Conservation (phyloP, 257 asterid species). For the Nemophila menziesii region DNA sequence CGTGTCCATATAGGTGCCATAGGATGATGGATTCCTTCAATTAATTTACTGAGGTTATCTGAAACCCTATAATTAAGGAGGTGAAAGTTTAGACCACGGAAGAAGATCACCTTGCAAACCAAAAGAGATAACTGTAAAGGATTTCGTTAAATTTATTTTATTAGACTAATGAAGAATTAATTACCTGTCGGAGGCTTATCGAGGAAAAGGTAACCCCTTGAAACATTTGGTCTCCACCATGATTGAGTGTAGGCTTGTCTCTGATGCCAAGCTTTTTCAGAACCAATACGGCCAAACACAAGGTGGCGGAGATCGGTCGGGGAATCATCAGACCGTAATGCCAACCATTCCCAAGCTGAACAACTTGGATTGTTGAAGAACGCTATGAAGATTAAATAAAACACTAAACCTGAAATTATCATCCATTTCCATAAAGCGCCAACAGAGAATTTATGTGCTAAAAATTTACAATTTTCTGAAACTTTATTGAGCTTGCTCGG, state of each 20-base stretch:
- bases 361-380: constrained; percentile 13
- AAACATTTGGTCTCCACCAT: constrained; percentile 61
- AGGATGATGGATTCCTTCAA: constrained; percentile 13
- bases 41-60: constrained; percentile 16
- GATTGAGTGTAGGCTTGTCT: constrained; percentile 41
- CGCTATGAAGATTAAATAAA: constrained; percentile 14
- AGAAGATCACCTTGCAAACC: no score
- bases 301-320: constrained; percentile 34
- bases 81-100: constrained; percentile 52
- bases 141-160: no score
- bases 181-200: constrained; percentile 30
- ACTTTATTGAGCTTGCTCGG: no score
- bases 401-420: constrained; percentile 10
- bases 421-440: constrained; percentile 12
- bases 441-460: not conserved
- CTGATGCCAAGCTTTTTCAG: constrained; percentile 32
- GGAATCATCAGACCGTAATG: constrained; percentile 1
- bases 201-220: constrained; percentile 34
- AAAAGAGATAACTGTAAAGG: no score
- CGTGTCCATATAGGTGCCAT: constrained; percentile 14
- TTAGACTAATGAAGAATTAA: no score
- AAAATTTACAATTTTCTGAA: not conserved
- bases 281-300: constrained; percentile 44
- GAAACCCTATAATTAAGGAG: constrained; percentile 43
- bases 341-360: constrained; percentile 5